These are phyloP conservation scores for Pseudopithomyces maydicus DNA, from an alignment of 2,329 filamentous ascomycete genomes.

Conservation along the genomic window DNA sequence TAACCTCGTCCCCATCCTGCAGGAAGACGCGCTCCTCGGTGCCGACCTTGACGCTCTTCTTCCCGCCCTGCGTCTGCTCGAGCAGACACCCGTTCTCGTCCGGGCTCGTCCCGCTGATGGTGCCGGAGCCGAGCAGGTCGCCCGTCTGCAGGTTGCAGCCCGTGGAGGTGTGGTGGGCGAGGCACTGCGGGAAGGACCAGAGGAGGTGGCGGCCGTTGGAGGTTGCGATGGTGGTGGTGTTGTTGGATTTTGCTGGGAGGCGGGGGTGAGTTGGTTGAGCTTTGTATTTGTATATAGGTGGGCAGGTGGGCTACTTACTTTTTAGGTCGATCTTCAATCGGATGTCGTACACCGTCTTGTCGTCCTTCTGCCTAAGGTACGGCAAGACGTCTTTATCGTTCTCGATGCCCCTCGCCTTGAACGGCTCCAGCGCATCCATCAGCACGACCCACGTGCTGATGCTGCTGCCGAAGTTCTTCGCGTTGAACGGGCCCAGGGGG, in stretches of 20 bases:
- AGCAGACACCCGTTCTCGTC: slow-evolving; percentile 70
- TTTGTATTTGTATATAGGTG: no score
- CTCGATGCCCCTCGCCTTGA: slow-evolving; percentile 60
- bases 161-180: slow-evolving; percentile 77
- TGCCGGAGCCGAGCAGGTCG: slow-evolving; percentile 78
- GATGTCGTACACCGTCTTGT: slow-evolving; percentile 70
- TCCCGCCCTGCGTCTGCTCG: slow-evolving; percentile 74
- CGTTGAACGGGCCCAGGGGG: slow-evolving; percentile 80
- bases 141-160: slow-evolving; percentile 76
- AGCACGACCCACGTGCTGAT: slow-evolving; percentile 82
- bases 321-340: slow-evolving; percentile 69
- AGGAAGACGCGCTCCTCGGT: slow-evolving; percentile 72
- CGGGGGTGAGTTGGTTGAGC: no score
- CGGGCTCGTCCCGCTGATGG: slow-evolving; percentile 69
- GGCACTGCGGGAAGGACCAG: slow-evolving; percentile 85
- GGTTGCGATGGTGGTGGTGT: slow-evolving; percentile 62
- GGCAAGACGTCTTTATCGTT: slow-evolving; percentile 62
- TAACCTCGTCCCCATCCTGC: slow-evolving; percentile 74
- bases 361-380: slow-evolving; percentile 67
- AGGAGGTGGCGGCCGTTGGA: slow-evolving; percentile 71
- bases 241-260: slow-evolving; percentile 53
- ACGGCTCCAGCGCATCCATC: slow-evolving; percentile 75
- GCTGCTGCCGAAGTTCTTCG: slow-evolving; percentile 81
- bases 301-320: slow-evolving; percentile 40
- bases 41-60: slow-evolving; percentile 64